Evolutionary conservation across 2,329 filamentous ascomycete species (phyloP).

Genomic region (Tothia fuscella): DNA sequence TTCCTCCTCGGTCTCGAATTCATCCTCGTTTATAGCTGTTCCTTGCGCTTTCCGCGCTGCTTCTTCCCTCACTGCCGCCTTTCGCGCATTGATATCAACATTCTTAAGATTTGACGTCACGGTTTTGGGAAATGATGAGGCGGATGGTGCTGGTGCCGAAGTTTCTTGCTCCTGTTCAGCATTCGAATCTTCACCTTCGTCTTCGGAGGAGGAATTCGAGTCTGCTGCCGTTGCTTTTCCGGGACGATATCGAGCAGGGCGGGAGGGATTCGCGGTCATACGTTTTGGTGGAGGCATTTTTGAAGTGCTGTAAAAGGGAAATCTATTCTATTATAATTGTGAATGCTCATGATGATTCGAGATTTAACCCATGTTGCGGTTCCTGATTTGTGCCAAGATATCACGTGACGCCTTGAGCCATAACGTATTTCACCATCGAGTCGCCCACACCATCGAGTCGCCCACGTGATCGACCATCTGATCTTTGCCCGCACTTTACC

Average conservation of each 20-base stretch:
- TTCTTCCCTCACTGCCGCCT: too few relatives aligned
- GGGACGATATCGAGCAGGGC: conserved; percentile 70
- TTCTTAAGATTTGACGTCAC: conserved; percentile 31
- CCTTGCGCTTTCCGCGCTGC: conserved; percentile 20
- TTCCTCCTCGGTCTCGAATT: conserved; percentile 46
- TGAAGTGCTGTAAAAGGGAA: too few relatives aligned
- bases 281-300: conserved; percentile 50
- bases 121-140: conserved; percentile 36
- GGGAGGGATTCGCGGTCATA: conserved; percentile 85
- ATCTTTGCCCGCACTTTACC: too few relatives aligned
- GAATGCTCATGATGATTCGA: too few relatives aligned
- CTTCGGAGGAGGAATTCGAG: conserved; percentile 34
- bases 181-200: conserved; percentile 41
- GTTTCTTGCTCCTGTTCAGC: conserved; percentile 37
- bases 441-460: too few relatives aligned
- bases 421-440: too few relatives aligned
- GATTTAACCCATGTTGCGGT: too few relatives aligned
- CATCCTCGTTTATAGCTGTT: conserved; percentile 38
- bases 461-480: too few relatives aligned
- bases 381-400: too few relatives aligned
- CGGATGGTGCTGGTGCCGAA: conserved; percentile 24
- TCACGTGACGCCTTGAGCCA: too few relatives aligned
- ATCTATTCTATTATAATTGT: too few relatives aligned
- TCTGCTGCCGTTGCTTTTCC: conserved; percentile 56
- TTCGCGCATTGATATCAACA: conserved; percentile 26